Base-by-base conservation (phyloP, 1,139 yeast genomes). In the Pichia sp. region DNA sequence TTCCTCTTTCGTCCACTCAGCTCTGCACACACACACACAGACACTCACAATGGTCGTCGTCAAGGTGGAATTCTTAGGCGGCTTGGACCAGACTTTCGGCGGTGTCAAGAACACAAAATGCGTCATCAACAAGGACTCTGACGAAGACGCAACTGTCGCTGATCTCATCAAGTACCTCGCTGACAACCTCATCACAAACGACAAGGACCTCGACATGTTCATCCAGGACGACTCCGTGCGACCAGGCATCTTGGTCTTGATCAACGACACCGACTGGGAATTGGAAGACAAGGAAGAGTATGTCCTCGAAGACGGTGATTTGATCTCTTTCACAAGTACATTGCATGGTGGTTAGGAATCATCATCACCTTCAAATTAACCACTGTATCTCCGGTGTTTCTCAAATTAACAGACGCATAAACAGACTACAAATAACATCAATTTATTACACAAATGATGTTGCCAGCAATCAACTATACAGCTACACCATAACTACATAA, bases 191-290 rank as follows among this genome's bases (percentile, higher is more conserved):
- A 76, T 87, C 36, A 68, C 72, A 22, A 80, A 85, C 53, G 75
- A 78, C 22, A 81, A 79, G 52, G 91, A 85, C 60, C 70, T 77
- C 21, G 84, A 81, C 7, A 85, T 90, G 31, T 89, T 91, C 62
- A 73, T 91, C 14, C 96, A 88, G 58, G 93, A 89, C 58, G 96
- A 74, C 7, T 76, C 75, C 2, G 81, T 86, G 9, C 80, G 98
- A 45, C 96, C 98, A 0, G 99, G 99, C 2, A 89, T 93, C 39
- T 71, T 93, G 53, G 96, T 93, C 9, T 74, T 93, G 47, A 85
- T 93, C 54, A 93, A 93, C 61, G 99, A 93, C 61, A 83, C 96
- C 0, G 99, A 93, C 67, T 93, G 99, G 99, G 99, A 93, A 61
- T 69, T 93, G 28, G 96, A 90, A 63, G 98, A 91, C 12, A 90